Base-by-base conservation (phyloP, 2,329 filamentous ascomycete genomes). In the Scortechinia acanthostroma region DNA sequence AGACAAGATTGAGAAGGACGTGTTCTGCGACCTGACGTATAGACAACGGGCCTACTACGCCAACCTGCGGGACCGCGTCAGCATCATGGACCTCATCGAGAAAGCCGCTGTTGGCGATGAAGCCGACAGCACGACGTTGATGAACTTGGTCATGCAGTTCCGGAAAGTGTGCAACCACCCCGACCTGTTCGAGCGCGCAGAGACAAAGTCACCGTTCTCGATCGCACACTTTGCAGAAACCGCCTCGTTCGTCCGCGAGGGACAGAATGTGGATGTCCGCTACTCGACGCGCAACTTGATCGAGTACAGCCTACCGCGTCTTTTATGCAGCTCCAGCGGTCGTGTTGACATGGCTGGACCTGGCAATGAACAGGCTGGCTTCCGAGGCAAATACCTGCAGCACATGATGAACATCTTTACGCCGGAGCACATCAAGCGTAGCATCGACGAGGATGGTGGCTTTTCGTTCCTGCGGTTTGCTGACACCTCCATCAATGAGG, bases 71-170 rank as follows among this genome's bases (percentile, higher is more conserved):
- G 95, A 95, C 68, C 93, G 95, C 67, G 96, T 98, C 66, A 97
- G 90, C 64, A 90, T 98, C 53, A 93, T 97, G 82, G 93, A 98
- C 60, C 81, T 98, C 16, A 94, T 98, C 46, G 93, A 98, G 64
- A 97, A 96, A 74, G 90, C 89, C 1, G 91, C 91, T 2, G 77
- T 93, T 53, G 93, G 93, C 25, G 91, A 96, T 55, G 93, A 97
- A 43, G 84, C 91, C 55, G 93, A 97, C 59, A 95, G 88, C 25
- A 91, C 91, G 33, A 97, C 91, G 1, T 68, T 98, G 56, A 97
- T 98, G 93, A 98, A 98, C 64, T 73, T 98, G 52, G 93, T 98
- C 51, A 98, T 98, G 93, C 93, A 98, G 66, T 98, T 98, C 77
- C 82, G 93, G 55, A 98, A 98, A 68, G 93, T 98, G 47, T 98